Percentiles rank a stretch among this genome's conserved stretches.
These are phyloP conservation scores for Sugiyamaella xylanicola DNA, from an alignment of 1,139 yeast genomes.

Conservation along the genomic window DNA sequence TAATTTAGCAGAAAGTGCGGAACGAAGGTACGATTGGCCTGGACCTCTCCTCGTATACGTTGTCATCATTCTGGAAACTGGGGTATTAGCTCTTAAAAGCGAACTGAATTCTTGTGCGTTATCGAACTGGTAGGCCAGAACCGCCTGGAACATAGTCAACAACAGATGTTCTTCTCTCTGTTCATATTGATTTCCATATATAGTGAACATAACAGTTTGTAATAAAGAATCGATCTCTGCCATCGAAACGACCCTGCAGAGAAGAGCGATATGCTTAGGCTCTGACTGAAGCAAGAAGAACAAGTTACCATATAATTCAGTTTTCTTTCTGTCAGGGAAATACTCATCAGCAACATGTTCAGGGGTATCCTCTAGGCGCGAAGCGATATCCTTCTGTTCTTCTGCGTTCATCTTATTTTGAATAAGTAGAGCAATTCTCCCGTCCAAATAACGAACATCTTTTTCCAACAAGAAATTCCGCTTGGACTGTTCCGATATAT, in stretches of 20 bases:
- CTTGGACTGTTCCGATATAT: conserved; percentile 45
- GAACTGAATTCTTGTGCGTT: conserved; percentile 44
- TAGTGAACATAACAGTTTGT: conserved; percentile 49
- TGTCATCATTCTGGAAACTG: conserved; percentile 50
- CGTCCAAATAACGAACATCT: conserved; percentile 47
- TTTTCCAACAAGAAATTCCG: conserved; percentile 46
- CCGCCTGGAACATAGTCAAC: conserved; percentile 46
- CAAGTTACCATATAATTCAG: conserved; percentile 44
- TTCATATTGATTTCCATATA: conserved; percentile 49
- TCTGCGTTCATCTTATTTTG: conserved; percentile 47
- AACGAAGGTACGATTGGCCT: conserved; percentile 46
- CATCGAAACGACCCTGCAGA: conserved; percentile 45
- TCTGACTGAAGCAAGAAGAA: conserved; percentile 47
- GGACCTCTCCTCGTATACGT: conserved; percentile 48
- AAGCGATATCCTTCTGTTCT: conserved; percentile 45
- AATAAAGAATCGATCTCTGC: conserved; percentile 46
- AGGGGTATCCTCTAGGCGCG: conserved; percentile 33
- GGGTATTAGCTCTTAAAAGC: conserved; percentile 46
- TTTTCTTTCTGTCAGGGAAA: conserved; percentile 39
- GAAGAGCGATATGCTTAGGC: conserved; percentile 45
- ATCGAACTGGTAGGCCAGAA: conserved; percentile 46
- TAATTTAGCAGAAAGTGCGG: conserved; percentile 41
- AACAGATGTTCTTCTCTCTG: conserved; percentile 48
- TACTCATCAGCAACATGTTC: conserved; percentile 28
- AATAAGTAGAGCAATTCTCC: conserved; percentile 46